Conservation (phyloP, 73 alveolate genomes). For the Paramecium biaurelia region DNA sequence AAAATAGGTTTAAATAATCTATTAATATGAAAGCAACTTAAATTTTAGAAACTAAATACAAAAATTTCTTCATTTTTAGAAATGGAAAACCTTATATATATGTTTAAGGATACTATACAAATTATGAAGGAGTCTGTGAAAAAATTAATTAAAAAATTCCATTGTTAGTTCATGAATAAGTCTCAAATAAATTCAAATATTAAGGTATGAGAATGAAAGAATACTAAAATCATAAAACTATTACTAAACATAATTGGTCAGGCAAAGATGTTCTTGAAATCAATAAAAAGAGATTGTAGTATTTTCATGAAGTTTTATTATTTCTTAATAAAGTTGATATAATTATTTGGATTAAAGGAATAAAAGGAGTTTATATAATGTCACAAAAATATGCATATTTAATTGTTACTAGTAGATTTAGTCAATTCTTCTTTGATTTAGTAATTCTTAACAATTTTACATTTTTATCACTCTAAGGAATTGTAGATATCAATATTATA, state of each 20-base stretch:
- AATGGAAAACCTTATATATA: background rate
- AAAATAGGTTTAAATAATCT: background rate
- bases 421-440: background rate
- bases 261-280: slow-evolving; percentile 33
- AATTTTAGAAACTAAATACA: background rate
- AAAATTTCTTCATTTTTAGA: background rate
- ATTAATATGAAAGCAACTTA: background rate
- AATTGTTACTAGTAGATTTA: background rate
- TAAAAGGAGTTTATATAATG: background rate
- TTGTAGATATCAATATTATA: background rate
- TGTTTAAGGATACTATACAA: background rate
- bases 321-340: background rate
- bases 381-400: background rate
- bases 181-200: background rate
- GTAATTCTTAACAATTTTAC: background rate
- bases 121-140: background rate
- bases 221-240: background rate
- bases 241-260: background rate
- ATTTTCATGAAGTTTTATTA: background rate
- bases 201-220: slow-evolving; percentile 19
- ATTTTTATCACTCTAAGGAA: background rate
- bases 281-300: background rate
- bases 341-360: background rate
- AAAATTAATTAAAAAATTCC: background rate
- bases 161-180: background rate